A percentile compares a stretch with the other conserved stretches of the same genome.
Conservation (phyloP, 164 flowering plant genomes). For the Euptelea pleiosperma region DNA sequence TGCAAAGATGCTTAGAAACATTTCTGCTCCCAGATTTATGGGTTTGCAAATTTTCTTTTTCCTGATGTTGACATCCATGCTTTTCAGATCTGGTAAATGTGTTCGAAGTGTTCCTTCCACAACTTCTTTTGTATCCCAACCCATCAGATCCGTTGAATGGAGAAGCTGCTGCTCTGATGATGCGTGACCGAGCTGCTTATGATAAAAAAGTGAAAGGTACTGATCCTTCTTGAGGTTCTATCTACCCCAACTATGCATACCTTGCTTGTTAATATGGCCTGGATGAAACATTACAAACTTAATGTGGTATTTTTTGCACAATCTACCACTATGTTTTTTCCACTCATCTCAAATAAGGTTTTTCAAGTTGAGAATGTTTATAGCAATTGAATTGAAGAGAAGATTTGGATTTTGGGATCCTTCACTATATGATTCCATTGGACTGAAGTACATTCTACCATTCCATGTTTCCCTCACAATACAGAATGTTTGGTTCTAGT, state of each 20-base stretch:
- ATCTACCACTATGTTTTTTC: too few relatives aligned
- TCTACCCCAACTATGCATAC: not conserved
- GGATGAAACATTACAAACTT: not conserved
- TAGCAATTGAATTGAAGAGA: not conserved
- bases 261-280: too few relatives aligned
- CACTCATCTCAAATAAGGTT: not conserved
- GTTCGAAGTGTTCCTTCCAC: slow-evolving; percentile 94
- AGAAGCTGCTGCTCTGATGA: slow-evolving; percentile 95
- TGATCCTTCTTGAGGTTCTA: not conserved
- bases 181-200: slow-evolving; percentile 76
- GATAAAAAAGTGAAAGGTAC: slow-evolving; percentile 85
- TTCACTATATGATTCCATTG: not conserved
- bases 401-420: not conserved
- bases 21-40: slow-evolving; percentile 1
- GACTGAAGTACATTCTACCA: not conserved
- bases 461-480: too few relatives aligned
- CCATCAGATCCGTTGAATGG: slow-evolving; percentile 96
- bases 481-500: not conserved
- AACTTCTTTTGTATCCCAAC: slow-evolving; percentile 89
- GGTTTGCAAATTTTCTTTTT: not conserved
- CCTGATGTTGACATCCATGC: slow-evolving; percentile 9
- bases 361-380: not conserved
- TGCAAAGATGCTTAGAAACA: not conserved
- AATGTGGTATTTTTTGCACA: not conserved
- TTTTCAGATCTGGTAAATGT: slow-evolving; percentile 84